A percentile compares a stretch with the other conserved stretches of the same genome.
phyloP scores from a whole-genome alignment of 2,329 filamentous ascomycete genomes.

The Paraconiothyrium sp. region DNA sequence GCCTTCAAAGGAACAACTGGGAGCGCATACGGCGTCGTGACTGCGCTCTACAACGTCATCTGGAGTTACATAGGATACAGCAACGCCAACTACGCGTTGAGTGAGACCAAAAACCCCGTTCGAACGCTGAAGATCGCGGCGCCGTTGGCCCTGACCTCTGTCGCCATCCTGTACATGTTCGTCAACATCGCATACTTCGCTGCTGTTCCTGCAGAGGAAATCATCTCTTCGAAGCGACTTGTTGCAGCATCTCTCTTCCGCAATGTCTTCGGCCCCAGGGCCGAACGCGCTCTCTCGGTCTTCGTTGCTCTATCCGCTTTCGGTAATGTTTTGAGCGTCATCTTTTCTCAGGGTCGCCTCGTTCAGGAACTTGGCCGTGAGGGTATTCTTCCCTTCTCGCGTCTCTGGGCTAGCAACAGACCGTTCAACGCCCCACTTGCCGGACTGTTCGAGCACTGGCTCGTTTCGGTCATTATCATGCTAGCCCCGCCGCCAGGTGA shows the following conservation, averaged over 20 bases:
- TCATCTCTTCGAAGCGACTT: slow-evolving; percentile 62
- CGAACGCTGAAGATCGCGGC: slow-evolving; percentile 72
- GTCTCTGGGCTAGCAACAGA: slow-evolving; percentile 70
- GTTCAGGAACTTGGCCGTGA: slow-evolving; percentile 73
- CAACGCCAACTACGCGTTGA: slow-evolving; percentile 73
- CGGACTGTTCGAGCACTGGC: slow-evolving; percentile 71
- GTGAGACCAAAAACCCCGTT: slow-evolving; percentile 72
- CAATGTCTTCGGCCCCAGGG: slow-evolving; percentile 61
- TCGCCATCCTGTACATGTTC: slow-evolving; percentile 71
- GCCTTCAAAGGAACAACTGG: slow-evolving; percentile 73
- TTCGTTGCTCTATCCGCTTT: slow-evolving; percentile 75
- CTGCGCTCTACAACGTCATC: slow-evolving; percentile 75
- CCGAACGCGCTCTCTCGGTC: slow-evolving; percentile 69
- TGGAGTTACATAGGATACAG: slow-evolving; percentile 75
- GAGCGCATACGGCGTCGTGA: slow-evolving; percentile 73
- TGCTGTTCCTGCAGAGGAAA: slow-evolving; percentile 65
- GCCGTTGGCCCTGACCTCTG: slow-evolving; percentile 66
- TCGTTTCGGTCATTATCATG: slow-evolving; percentile 71
- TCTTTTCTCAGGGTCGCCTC: slow-evolving; percentile 73
- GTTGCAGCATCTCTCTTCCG: slow-evolving; percentile 68
- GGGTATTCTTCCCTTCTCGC: slow-evolving; percentile 71
- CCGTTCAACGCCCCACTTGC: slow-evolving; percentile 71
- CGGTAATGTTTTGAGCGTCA: slow-evolving; percentile 73
- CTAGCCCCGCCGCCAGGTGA: slow-evolving; percentile 73
- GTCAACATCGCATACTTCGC: slow-evolving; percentile 75